These are phyloP conservation scores for Hanseniaspora sp. DNA, from an alignment of 1,139 yeast species.

Conservation along the genomic window DNA sequence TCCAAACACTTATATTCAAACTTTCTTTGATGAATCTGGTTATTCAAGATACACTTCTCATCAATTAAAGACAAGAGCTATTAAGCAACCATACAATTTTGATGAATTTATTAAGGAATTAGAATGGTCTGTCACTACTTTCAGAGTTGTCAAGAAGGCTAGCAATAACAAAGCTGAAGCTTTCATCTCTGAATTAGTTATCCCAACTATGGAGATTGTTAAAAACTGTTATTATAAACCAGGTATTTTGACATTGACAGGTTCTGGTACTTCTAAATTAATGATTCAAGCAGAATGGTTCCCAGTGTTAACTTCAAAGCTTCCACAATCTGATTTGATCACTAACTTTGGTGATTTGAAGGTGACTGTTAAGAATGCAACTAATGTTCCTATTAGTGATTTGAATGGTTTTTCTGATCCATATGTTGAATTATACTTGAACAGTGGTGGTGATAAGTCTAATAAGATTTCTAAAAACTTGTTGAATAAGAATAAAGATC, in stretches of 20 bases:
- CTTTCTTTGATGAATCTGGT: slow-evolving; percentile 64
- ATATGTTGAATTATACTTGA: slow-evolving; percentile 54
- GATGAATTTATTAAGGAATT: slow-evolving; percentile 67
- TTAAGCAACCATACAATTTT: slow-evolving; percentile 49
- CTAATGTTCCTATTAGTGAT: slow-evolving; percentile 71
- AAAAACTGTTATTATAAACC: slow-evolving; percentile 55
- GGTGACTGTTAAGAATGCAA: slow-evolving; percentile 55
- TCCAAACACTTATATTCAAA: slow-evolving; percentile 53
- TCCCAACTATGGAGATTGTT: slow-evolving; percentile 61
- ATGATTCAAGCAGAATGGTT: slow-evolving; percentile 63
- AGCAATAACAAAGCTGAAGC: slow-evolving; percentile 47
- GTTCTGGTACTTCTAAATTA: slow-evolving; percentile 39
- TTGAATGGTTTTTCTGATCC: slow-evolving; percentile 91
- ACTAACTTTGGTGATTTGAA: slow-evolving; percentile 64
- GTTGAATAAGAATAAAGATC: slow-evolving; percentile 54
- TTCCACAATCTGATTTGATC: slow-evolving; percentile 67
- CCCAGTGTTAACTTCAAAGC: slow-evolving; percentile 49
- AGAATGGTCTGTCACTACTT: slow-evolving; percentile 55
- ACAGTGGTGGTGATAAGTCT: slow-evolving; percentile 35
- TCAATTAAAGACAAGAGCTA: slow-evolving; percentile 34
- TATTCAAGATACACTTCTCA: slow-evolving; percentile 49
- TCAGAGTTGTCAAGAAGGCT: slow-evolving; percentile 49
- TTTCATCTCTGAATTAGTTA: slow-evolving; percentile 48
- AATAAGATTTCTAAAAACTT: slow-evolving; percentile 54
- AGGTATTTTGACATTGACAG: slow-evolving; percentile 43